phyloP scores from a whole-genome alignment of 148 eudicot genomes.

The Rhododendron molle region DNA sequence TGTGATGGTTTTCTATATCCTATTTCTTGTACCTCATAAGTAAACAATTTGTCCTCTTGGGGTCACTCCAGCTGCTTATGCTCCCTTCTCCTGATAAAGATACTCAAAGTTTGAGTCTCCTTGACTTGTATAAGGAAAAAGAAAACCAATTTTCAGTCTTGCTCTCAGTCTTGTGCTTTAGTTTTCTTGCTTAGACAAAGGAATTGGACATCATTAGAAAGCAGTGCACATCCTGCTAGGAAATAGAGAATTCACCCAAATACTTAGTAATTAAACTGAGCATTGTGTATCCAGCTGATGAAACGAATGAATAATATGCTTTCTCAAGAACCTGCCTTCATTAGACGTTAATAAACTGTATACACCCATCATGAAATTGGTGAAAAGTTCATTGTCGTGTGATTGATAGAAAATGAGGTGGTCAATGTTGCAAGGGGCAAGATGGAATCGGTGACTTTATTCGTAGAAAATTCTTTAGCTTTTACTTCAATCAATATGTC shows the following conservation, averaged over 20 bases:
- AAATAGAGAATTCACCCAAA: not conserved
- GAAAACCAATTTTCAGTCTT: not conserved
- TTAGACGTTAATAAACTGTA: not conserved
- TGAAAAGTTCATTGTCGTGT: not conserved
- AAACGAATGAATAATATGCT: not conserved
- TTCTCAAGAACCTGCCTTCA: not conserved
- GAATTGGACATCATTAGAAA: not conserved
- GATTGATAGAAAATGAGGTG: not conserved
- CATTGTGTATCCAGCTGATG: not conserved
- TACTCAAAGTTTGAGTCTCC: not conserved
- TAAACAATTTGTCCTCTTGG: not conserved
- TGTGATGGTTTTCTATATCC: not conserved
- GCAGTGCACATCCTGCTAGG: not conserved
- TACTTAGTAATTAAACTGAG: not conserved
- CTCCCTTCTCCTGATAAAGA: not conserved
- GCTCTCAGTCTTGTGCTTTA: not conserved
- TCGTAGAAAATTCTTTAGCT: not conserved
- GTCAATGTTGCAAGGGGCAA: not conserved
- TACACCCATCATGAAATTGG: not conserved
- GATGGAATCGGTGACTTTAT: not conserved
- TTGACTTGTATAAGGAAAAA: not conserved
- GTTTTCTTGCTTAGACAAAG: not conserved
- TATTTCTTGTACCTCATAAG: not conserved
- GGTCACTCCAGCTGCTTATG: not conserved
- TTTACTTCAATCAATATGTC: not conserved